Evolutionary conservation across 495 filamentous ascomycete species (phyloP), one percentile per base, ranked within the genome.

Genomic region (Collariella sp.): DNA sequence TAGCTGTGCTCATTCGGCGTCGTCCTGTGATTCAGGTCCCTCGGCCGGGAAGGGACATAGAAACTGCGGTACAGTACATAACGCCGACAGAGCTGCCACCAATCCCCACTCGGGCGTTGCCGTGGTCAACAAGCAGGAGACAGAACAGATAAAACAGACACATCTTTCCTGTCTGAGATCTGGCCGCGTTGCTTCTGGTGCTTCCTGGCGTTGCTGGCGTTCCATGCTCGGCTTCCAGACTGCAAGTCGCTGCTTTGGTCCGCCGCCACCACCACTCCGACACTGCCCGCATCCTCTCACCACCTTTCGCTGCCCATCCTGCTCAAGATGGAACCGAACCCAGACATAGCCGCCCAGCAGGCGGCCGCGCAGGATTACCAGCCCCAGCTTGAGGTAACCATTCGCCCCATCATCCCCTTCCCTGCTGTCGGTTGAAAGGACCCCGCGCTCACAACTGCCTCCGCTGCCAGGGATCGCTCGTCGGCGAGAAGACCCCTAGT

Each of bases 401-500:
- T 38, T 4, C 3, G 5, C 24, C 29, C 18, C 16, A 15, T 48
- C 15, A 33, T 40, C 23, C 57, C 22, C 22, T 31, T 31, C 29
- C 12, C 38, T 33, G 33, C 45, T 16, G 39, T 29, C 41, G 15
- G 40, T 47, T 34, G 16, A 15, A 41, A 23, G 24, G 23, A 23
- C 29, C 23, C 13, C 24, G 29, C 52, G 54, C 56, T 62, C 45
- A 62, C 53, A 7, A 1, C 4, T n/a, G 12, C 16, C 33, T 33
- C 36, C 34, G 36, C 42, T 46, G 12, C 41, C 65, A 96, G 91
- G 91, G 88, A 46, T 86, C 87, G 33, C 74, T 90, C 12, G 88
- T 97, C 42, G 86, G 91, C 56, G 72, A 83, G 35, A 87, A 86
- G 60, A 83, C 81, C 61, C 81, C 86, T 11, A 95, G 83, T 70